phyloP scores from a whole-genome alignment of 495 filamentous ascomycete species.

The Aspergillus wentii region DNA sequence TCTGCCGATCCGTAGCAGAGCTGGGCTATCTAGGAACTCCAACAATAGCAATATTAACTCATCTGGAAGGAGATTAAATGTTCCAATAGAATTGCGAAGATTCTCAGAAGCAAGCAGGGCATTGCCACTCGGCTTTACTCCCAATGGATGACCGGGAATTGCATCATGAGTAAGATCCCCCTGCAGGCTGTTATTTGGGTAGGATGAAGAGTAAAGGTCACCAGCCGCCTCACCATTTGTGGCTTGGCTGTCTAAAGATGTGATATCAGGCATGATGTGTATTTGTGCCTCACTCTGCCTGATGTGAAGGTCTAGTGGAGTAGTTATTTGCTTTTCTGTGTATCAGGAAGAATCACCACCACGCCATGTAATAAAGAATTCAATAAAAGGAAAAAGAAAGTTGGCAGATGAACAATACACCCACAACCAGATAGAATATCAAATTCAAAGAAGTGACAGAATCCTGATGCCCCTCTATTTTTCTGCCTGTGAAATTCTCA shows the following conservation, averaged over 20 bases:
- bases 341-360: too few relatives aligned
- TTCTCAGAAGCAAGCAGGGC: slow-evolving; percentile 61
- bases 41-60: slow-evolving; percentile 74
- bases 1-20: slow-evolving; percentile 63
- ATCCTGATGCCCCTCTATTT: too few relatives aligned
- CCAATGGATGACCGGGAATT: slow-evolving; percentile 77
- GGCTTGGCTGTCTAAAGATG: slow-evolving; percentile 6
- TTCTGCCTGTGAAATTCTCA: too few relatives aligned
- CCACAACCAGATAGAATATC: too few relatives aligned
- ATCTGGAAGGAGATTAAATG: slow-evolving; percentile 65
- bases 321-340: too few relatives aligned
- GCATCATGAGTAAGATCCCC: slow-evolving; percentile 17
- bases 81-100: slow-evolving; percentile 60
- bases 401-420: too few relatives aligned
- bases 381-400: too few relatives aligned
- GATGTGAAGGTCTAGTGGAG: too few relatives aligned
- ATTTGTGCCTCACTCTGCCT: too few relatives aligned
- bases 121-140: slow-evolving; percentile 87
- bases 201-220: slow-evolving; percentile 1
- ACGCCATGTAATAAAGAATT: too few relatives aligned
- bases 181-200: slow-evolving; percentile 8
- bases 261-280: slow-evolving; percentile 12
- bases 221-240: not conserved
- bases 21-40: slow-evolving; percentile 63
- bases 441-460: too few relatives aligned